Conservation (phyloP, 305 asterid genomes). For the Fraxinus latifolia region DNA sequence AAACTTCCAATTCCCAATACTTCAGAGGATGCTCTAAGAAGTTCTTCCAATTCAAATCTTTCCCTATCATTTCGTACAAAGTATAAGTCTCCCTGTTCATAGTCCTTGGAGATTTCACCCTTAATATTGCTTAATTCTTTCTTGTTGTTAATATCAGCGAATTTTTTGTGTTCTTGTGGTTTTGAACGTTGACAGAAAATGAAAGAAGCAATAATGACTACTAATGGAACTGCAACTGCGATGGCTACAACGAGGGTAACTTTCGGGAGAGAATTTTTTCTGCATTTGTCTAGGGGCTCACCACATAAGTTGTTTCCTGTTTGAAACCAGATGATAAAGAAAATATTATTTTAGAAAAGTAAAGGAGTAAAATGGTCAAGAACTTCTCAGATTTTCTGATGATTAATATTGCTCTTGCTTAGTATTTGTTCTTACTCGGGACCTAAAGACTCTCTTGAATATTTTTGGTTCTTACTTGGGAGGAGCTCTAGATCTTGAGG, state of each 20-base stretch:
- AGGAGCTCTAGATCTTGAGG: neutral
- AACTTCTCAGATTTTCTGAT: neutral
- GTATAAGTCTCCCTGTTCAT: slow-evolving; percentile 18
- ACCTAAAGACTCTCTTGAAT: neutral
- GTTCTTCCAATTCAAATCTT: slow-evolving; percentile 33
- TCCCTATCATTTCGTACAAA: slow-evolving; percentile 31
- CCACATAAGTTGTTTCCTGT: slow-evolving; percentile 40
- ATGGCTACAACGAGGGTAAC: slow-evolving; percentile 15
- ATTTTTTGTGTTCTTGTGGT: slow-evolving; percentile 18
- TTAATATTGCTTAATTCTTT: neutral
- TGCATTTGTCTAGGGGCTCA: slow-evolving; percentile 31
- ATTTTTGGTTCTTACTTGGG: neutral
- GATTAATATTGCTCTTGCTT: neutral
- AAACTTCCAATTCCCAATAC: slow-evolving; percentile 43
- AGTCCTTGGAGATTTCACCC: neutral
- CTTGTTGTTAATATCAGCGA: neutral
- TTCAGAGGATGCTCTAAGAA: slow-evolving; percentile 42
- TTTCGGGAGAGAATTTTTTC: slow-evolving; percentile 20
- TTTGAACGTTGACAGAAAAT: neutral
- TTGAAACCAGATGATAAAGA: neutral
- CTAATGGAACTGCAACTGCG: slow-evolving; percentile 1
- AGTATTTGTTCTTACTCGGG: neutral
- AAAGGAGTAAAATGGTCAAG: neutral
- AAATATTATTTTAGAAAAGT: neutral
- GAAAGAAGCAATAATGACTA: slow-evolving; percentile 12